Base-by-base conservation (phyloP, 2,329 filamentous ascomycete species). In the Alternaria conjuncta region DNA sequence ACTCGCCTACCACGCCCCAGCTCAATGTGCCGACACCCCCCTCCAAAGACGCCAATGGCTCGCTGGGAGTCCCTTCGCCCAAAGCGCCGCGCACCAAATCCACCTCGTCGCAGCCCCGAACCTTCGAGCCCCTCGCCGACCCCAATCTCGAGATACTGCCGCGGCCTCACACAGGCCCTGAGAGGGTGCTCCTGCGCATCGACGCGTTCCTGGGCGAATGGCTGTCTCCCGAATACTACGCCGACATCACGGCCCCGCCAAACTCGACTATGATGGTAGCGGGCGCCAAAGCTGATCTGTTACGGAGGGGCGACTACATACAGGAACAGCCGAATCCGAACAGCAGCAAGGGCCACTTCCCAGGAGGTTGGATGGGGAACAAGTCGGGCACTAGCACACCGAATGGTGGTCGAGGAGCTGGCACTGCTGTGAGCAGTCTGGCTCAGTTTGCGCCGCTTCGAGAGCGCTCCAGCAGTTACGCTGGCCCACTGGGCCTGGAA, bases 181-280 rank as follows among this genome's bases (percentile, higher is more conserved):
- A 79, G 25, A 75, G 75, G 65, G 75, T 77, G 12, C 57, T 77
- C 10, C 82, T 99, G 51, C 91, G 96, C 1, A 86, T 99, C 6
- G 96, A 99, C 80, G 91, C 94, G 0, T 97, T 96, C 75, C 85
- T 99, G 0, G 95, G 96, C 53, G 96, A 99, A 84, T 99, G 96
- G 96, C 85, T 98, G 28, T 92, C 92, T 2, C 93, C 94, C 1
- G 91, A 94, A 75, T 99, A 99, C 79, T 99, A 95, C 74, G 94
- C 97, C 66, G 87, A 92, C 56, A 97, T 97, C 68, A 95, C 92
- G 0, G 92, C 94, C 4, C 96, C 96, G 11, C 96, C 96, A 0
- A 88, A 89, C 46, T 95, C 93, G 4, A 88, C 90, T 5, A 87
- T 96, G 81, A 96, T 99, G 93, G 85, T 98, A 3, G 92, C 92